Conservation (phyloP, 2,329 filamentous ascomycete genomes). For the Epichloe sp. region DNA sequence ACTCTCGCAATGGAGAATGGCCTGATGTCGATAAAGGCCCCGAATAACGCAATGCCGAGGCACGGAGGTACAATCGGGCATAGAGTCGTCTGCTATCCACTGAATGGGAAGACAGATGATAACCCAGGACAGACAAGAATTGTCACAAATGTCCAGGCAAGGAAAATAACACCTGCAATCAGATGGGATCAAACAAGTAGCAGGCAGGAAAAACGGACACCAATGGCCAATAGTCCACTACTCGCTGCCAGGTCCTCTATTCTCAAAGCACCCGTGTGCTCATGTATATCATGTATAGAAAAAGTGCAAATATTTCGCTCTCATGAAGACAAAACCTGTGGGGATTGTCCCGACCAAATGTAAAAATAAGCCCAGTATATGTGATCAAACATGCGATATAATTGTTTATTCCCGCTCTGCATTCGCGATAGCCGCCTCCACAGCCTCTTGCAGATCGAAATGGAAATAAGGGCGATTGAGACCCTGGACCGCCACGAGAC, state of each 20-base stretch:
- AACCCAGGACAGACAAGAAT: too few species aligned
- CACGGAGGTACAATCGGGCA: too few species aligned
- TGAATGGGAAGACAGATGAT: too few species aligned
- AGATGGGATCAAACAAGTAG: too few species aligned
- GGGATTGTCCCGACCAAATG: neutral
- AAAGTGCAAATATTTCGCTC: neutral
- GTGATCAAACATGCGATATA: neutral
- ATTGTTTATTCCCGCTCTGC: slow-evolving; percentile 13
- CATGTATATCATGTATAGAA: too few species aligned
- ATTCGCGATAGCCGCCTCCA: slow-evolving; percentile 29
- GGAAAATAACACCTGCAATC: too few species aligned
- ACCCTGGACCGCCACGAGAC: slow-evolving; percentile 27
- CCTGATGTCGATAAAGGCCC: too few species aligned
- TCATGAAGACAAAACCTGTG: neutral
- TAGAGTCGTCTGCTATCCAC: too few species aligned
- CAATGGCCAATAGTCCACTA: neutral
- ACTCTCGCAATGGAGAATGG: too few species aligned
- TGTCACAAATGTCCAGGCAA: too few species aligned
- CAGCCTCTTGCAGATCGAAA: slow-evolving; percentile 34
- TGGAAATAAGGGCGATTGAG: slow-evolving; percentile 40
- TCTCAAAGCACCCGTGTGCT: neutral
- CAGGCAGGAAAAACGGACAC: neutral
- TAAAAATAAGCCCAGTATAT: neutral
- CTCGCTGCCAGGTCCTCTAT: neutral
- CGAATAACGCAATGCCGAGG: too few species aligned